phyloP scores from a whole-genome alignment of 208 protist genomes.

The Acanthamoeba royreba region DNA sequence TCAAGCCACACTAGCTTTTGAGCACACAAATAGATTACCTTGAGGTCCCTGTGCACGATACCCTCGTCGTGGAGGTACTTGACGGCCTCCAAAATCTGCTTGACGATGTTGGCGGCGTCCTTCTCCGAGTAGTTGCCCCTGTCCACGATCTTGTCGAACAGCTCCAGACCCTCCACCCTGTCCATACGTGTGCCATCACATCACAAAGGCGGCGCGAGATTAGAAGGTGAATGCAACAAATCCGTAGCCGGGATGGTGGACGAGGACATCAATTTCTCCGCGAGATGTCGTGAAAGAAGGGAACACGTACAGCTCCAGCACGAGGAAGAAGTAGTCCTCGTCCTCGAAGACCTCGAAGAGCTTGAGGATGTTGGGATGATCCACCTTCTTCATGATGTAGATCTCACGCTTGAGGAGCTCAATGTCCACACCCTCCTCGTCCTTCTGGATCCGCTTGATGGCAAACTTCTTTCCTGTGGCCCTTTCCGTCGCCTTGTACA shows the following conservation, averaged over 20 bases:
- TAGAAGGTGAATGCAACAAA: neutral
- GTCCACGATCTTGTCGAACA: conserved; percentile 85
- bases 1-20: neutral
- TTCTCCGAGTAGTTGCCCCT: conserved; percentile 78
- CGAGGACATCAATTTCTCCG: neutral
- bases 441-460: conserved; percentile 40
- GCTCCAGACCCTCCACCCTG: conserved; percentile 77
- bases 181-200: neutral
- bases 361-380: conserved; percentile 51
- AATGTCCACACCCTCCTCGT: conserved; percentile 38
- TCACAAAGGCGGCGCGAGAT: neutral
- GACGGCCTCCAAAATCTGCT: conserved; percentile 73
- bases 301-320: conserved; percentile 47
- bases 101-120: conserved; percentile 67
- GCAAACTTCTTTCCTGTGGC: conserved; percentile 34
- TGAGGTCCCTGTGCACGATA: conserved; percentile 79
- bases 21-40: conserved; percentile 48
- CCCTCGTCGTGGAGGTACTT: conserved; percentile 75
- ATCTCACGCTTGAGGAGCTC: conserved; percentile 42
- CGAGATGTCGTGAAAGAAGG: neutral
- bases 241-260: neutral
- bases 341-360: conserved; percentile 42
- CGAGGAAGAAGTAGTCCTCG: conserved; percentile 38
- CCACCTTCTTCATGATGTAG: conserved; percentile 49
- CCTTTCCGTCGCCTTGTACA: conserved; percentile 28